Base-by-base conservation (phyloP, 1,139 yeast species). In the Hanseniaspora uvarum region DNA sequence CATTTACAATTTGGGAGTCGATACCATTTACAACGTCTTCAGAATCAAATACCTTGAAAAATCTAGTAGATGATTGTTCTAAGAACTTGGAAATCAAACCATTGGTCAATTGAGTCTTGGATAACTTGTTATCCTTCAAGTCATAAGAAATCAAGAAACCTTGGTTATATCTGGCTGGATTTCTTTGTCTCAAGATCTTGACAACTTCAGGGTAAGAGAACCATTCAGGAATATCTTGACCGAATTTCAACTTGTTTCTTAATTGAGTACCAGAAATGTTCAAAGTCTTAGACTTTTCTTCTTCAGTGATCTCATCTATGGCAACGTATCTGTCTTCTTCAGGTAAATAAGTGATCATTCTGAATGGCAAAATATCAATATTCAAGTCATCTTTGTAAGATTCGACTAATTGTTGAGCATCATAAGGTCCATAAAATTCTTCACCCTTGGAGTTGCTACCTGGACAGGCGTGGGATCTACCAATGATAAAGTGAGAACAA, bases 381-480 rank as follows among this genome's bases (percentile, higher is more conserved):
- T 80, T 85, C 59, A 89, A 77, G 71, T 89, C 97, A 59, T 76
- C 79, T 59, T 79, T 76, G 70, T 80, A 81, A 59, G 80, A 72
- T 58, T 83, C 87, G 58, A 89, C 94, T 57, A 89, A 76, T 38
- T 79, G 88, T 72, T 89, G 97, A 30, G 97, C 97, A 68, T 89
- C 97, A 67, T 89, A 89, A 24, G 97, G 96, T 26, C 97, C 97
- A 66, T 89, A 92, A 72, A 89, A 89, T 60, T 88, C 96, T 51
- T 80, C 89, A 58, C 97, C 97, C 67, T 83, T 75, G 55, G 96
- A 87, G 78, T 89, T 89, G 62, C 79, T 78, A 61, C 97, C 97
- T 28, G 97, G 97, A 58, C 97, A 97, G 56, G 96, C 96, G 67
- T 89, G 97, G 70, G 89, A 96, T 74, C 98, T 83, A 58, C 98